Evolutionary conservation across 176 grass and related monocot genomes (phyloP).

Genomic region (Metroxylon sagu): DNA sequence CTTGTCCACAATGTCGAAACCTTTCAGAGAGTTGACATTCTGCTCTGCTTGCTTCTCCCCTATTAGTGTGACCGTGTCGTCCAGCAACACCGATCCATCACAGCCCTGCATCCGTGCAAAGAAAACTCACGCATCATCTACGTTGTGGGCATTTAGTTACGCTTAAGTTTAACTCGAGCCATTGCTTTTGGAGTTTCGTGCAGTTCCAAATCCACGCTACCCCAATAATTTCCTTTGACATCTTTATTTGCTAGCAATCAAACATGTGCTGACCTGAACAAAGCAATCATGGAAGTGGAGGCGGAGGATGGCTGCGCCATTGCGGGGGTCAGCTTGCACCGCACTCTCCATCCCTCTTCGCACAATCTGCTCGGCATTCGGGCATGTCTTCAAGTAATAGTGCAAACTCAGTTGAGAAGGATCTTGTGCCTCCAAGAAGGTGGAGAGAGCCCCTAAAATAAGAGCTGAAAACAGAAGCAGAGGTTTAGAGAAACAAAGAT

Average conservation of each 20-base stretch:
- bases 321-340: constrained; percentile 48
- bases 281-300: constrained; percentile 97
- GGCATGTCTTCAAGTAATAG: constrained; percentile 88
- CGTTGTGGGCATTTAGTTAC: too few relatives aligned
- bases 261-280: constrained; percentile 46
- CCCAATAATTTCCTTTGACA: too few relatives aligned
- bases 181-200: too few relatives aligned
- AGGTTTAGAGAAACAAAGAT: neutral
- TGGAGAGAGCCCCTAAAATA: constrained; percentile 12
- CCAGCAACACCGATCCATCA: constrained; percentile 83
- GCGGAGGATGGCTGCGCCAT: constrained; percentile 69
- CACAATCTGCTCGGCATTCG: constrained; percentile 48
- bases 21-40: constrained; percentile 75
- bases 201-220: too few relatives aligned
- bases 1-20: constrained; percentile 79
- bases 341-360: constrained; percentile 68
- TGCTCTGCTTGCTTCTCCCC: constrained; percentile 85
- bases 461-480: constrained; percentile 16
- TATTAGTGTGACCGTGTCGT: constrained; percentile 60
- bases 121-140: too few relatives aligned
- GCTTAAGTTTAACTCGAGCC: too few relatives aligned
- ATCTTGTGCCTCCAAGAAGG: constrained; percentile 37
- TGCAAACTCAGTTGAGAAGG: constrained; percentile 58
- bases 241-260: too few relatives aligned
- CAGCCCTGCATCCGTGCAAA: constrained; percentile 45